Base-by-base conservation (phyloP, 768 basidiomycete genomes). In the Suillus occidentalis region DNA sequence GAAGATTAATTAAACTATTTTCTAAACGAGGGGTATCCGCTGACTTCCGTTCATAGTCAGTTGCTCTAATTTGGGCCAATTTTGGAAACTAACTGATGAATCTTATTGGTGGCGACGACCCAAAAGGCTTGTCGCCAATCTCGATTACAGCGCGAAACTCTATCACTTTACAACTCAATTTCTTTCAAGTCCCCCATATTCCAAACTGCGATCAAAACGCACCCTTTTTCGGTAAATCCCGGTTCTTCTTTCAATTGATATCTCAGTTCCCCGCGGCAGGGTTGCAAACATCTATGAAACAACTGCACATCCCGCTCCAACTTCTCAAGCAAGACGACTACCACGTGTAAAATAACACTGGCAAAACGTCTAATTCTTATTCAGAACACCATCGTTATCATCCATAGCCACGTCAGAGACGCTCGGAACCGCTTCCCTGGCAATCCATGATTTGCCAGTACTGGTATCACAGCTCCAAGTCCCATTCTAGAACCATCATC, bases 111-210 rank as follows among this genome's bases (percentile, higher is more conserved):
- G 77, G 69, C 68, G 68, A 47, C 62, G 77, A 77, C 77, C 77
- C 77, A 78, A 77, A 76, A 76, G 77, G 76, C 61, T 78, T 72
- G 76, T 78, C 70, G 77, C 74, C 75, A 73, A 81, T 81, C 80
- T 80, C 77, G 80, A 79, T 81, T 78, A 57, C 65, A 66, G 67
- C 58, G 71, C 71, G 74, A 79, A 84, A 82, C 79, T 80, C 83
- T 83, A 83, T 80, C 78, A 82, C 82, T 80, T 78, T 83, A 82
- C 83, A 83, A 82, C 81, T 77, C 76, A 81, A 80, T 78, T 73
- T 71, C 67, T 66, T 53, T 67, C 55, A 66, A 49, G 60, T 63
- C 66, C 65, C 69, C 71, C 69, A 68, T 43, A 42, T 63, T 65
- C n/a, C 47, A n/a, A 34, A 50, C 34, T 55, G 50, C 50, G 42